Evolutionary conservation across 768 basidiomycete genomes (phyloP).

Genomic region (Trametes cinnabarina): DNA sequence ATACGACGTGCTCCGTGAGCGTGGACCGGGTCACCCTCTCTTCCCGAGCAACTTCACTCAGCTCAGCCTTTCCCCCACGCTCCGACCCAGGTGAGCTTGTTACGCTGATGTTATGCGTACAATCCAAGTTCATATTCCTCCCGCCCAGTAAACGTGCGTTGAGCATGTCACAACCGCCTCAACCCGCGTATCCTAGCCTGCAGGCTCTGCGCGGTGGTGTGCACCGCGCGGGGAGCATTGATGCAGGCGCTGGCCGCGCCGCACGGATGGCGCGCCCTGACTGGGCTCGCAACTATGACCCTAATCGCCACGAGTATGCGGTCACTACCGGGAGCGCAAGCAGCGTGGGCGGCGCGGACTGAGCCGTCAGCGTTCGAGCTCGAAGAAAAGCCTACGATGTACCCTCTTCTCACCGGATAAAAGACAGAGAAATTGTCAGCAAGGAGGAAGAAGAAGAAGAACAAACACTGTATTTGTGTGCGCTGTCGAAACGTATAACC

Average conservation of each 20-base stretch:
- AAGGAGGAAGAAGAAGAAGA: neutral
- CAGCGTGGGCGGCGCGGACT: slow-evolving; percentile 24
- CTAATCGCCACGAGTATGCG: slow-evolving; percentile 42
- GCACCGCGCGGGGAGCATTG: slow-evolving; percentile 22
- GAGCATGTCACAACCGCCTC: slow-evolving; percentile 26
- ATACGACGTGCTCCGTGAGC: slow-evolving; percentile 57
- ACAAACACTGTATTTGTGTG: neutral
- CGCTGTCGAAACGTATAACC: no score
- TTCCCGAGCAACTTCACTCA: slow-evolving; percentile 82
- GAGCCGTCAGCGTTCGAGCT: neutral
- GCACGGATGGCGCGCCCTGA: slow-evolving; percentile 22
- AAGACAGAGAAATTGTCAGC: no score
- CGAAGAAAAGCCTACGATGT: neutral
- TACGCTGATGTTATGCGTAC: no score
- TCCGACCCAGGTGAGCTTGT: slow-evolving; percentile 51
- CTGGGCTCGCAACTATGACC: slow-evolving; percentile 44
- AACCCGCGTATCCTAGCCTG: slow-evolving; percentile 27
- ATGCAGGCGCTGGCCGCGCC: slow-evolving; percentile 22
- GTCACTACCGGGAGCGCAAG: slow-evolving; percentile 40
- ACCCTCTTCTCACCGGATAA: neutral
- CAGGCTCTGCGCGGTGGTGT: slow-evolving; percentile 24
- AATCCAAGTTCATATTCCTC: neutral
- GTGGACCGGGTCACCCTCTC: slow-evolving; percentile 69
- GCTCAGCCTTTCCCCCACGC: slow-evolving; percentile 62
- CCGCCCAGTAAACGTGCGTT: slow-evolving; percentile 28